A percentile compares a stretch with the other conserved stretches of the same genome.
Conservation (phyloP, 495 filamentous ascomycete species). For the Neurospora sp. region DNA sequence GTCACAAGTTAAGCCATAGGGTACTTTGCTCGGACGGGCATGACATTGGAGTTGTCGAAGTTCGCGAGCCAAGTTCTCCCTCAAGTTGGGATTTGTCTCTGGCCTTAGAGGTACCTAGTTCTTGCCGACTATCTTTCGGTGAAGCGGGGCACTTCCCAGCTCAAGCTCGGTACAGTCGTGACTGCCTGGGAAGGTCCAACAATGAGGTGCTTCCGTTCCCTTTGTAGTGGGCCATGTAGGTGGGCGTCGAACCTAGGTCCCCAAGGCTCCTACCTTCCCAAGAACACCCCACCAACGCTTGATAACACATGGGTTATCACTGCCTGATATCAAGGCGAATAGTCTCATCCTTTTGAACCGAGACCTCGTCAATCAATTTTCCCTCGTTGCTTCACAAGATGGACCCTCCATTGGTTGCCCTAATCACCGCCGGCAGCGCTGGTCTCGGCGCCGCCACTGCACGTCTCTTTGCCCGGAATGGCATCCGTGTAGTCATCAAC, state of each 20-base stretch:
- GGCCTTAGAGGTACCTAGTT: not conserved
- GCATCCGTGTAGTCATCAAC: conserved; percentile 43
- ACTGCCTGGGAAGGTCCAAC: not conserved
- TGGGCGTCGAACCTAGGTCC: not conserved
- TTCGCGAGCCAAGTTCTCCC: not conserved
- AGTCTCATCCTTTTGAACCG: not conserved
- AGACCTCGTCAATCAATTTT: not conserved
- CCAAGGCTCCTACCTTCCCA: not conserved
- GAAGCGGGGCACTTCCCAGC: not conserved
- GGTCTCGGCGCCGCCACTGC: conserved; percentile 48
- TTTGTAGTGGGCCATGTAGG: not conserved
- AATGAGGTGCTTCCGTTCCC: not conserved
- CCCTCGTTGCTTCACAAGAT: not conserved
- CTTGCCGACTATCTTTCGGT: not conserved
- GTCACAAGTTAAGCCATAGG: not conserved
- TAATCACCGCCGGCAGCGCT: conserved; percentile 47
- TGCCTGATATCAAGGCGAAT: not conserved
- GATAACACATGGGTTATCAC: not conserved
- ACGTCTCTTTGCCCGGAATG: conserved; percentile 36
- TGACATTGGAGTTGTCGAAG: not conserved
- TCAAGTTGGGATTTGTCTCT: not conserved
- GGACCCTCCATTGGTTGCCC: conserved; percentile 26
- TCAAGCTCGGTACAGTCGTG: not conserved
- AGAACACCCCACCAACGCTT: not conserved
- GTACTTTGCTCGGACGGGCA: not conserved